These are phyloP conservation scores for Phytophthora fragariaefolia DNA, from an alignment of 352 stramenopile species.

Conservation along the genomic window DNA sequence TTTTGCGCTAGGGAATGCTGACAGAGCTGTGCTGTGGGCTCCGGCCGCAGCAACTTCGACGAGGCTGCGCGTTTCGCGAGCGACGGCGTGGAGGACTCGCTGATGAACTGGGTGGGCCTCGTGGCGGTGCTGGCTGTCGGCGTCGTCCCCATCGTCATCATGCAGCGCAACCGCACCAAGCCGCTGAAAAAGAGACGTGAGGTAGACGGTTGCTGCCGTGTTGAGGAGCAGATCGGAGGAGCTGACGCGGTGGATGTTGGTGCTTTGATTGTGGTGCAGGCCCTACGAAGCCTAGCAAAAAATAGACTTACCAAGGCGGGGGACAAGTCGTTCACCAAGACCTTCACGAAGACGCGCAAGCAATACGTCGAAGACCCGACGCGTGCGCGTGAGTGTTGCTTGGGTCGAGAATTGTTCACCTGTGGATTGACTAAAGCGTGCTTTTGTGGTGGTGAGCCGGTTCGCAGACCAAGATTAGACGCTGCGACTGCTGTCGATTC, in stretches of 20 bases:
- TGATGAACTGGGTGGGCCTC: conserved; percentile 76
- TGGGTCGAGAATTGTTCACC: background rate
- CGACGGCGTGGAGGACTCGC: conserved; percentile 73
- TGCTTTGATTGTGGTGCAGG: conserved; percentile 29
- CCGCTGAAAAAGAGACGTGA: conserved; percentile 77
- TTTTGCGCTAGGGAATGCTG: background rate
- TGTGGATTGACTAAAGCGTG: background rate
- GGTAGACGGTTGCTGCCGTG: conserved; percentile 43
- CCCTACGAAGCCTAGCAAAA: conserved; percentile 74
- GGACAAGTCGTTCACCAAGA: conserved; percentile 52
- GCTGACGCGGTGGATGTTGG: conserved; percentile 3
- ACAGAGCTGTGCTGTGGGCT: background rate
- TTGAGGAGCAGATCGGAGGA: background rate
- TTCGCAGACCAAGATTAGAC: conserved; percentile 45
- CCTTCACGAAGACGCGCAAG: conserved; percentile 52
- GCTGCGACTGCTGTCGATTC: conserved; percentile 5
- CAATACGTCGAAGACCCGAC: conserved; percentile 61
- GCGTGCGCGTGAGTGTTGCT: conserved; percentile 32
- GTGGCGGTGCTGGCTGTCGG: conserved; percentile 58
- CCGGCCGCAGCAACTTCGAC: conserved; percentile 68
- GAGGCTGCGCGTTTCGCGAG: conserved; percentile 71
- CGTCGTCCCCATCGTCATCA: conserved; percentile 68
- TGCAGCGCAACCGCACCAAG: conserved; percentile 79
- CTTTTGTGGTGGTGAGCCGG: background rate
- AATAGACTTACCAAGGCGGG: conserved; percentile 70